A percentile compares a stretch with the other conserved stretches of the same genome.
phyloP scores from a whole-genome alignment of 805 yeast genomes.

The Wickerhamiella alocasiicola region DNA sequence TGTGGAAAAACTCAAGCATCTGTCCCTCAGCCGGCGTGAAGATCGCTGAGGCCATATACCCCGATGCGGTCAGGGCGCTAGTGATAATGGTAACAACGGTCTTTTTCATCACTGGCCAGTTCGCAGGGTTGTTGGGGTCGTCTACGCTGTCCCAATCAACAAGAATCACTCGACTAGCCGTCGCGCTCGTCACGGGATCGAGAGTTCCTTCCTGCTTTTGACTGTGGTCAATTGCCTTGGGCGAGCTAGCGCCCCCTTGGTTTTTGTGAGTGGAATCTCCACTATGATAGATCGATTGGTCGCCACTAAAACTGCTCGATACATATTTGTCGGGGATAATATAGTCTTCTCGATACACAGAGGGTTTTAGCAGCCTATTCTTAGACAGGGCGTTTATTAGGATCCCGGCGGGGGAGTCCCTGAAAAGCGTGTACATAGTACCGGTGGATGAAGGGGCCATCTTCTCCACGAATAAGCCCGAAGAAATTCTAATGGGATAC shows the following conservation, averaged over 20 bases:
- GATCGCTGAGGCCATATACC: constrained; percentile 49
- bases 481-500: no score
- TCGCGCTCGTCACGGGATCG: background rate
- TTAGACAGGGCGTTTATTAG: background rate
- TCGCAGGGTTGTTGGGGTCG: constrained; percentile 34
- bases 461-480: no score
- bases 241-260: background rate
- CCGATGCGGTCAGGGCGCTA: constrained; percentile 36
- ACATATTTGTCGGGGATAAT: background rate
- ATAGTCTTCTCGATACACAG: background rate
- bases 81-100: constrained; percentile 30
- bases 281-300: background rate
- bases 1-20: constrained; percentile 34
- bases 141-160: constrained; percentile 26
- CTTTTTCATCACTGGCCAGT: constrained; percentile 41
- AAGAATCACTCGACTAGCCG: constrained; percentile 11
- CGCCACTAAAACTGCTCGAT: background rate
- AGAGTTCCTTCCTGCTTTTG: background rate
- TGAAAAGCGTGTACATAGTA: background rate
- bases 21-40: constrained; percentile 42
- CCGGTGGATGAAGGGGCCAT: background rate
- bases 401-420: background rate
- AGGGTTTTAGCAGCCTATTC: background rate
- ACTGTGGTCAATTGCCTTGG: background rate
- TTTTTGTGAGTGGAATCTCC: background rate